Conservation (phyloP, 192 early-diverging fungal genomes). For the Funneliformis geosporum region DNA sequence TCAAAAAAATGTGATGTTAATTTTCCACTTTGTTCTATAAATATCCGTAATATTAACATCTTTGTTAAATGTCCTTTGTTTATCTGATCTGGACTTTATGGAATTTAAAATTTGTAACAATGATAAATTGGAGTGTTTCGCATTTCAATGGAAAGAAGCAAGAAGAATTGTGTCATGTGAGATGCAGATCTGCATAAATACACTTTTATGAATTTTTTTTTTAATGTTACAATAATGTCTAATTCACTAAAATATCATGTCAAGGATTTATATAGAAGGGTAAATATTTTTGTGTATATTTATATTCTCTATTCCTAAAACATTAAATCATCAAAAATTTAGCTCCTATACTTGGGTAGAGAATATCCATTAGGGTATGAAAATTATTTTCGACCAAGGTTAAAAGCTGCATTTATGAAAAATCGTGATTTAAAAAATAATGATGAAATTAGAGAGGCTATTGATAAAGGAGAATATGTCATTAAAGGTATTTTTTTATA, state of each 20-base stretch:
- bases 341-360: conserved; percentile 47
- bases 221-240: neutral
- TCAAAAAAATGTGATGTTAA: too few relatives aligned
- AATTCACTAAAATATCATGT: conserved; percentile 6
- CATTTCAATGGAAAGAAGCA: too few relatives aligned
- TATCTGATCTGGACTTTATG: too few relatives aligned
- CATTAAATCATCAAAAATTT: neutral
- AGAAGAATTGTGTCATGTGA: too few relatives aligned
- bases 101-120: too few relatives aligned
- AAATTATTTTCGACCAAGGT: conserved; percentile 39
- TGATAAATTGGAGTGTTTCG: too few relatives aligned
- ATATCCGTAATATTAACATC: too few relatives aligned
- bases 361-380: conserved; percentile 48
- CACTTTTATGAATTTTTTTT: too few relatives aligned
- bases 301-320: neutral
- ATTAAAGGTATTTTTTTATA: conserved; percentile 42
- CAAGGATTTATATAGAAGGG: conserved; percentile 16
- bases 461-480: conserved; percentile 46
- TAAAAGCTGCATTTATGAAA: conserved; percentile 49
- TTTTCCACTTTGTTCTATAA: too few relatives aligned
- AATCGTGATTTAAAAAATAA: conserved; percentile 39
- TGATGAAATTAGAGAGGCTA: conserved; percentile 41
- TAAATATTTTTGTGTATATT: neutral
- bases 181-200: too few relatives aligned
- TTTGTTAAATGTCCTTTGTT: too few relatives aligned